Base-by-base conservation (phyloP, 805 yeast species). In the Saitoella complicata region DNA sequence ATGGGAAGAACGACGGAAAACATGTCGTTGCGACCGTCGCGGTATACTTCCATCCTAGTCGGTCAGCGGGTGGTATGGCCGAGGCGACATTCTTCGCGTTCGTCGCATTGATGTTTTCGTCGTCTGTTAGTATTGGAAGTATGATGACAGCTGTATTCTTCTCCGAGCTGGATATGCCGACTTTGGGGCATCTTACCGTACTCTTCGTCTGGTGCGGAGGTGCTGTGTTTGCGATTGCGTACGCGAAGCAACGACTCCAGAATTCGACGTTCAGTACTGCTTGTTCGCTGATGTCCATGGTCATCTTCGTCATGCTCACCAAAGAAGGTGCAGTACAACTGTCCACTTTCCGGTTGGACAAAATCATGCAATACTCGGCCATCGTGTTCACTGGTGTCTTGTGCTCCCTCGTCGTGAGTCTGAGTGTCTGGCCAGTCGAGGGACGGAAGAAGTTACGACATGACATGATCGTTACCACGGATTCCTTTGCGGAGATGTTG, bases 21-120 rank as follows among this genome's bases (percentile, higher is more conserved):
- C 94, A 83, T 63, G 71, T 81, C 50, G 76, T 80, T 2, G 85
- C 93, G 36, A 84, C 94, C 0, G 79, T 79, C 7, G 80, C 83
- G 1, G 91, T 83, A 2, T 84, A 84, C 59, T 83, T 84, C 65
- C 91, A 83, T 55, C 85, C 94, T 0, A 72, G 87, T 1, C 60
- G 94, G 41, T 71, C 91, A 0, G 72, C 73, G 46, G 94, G 94
- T 0, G 73, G 83, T 12, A 83, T 83, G 88, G 71, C 76, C 48
- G 85, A 83, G 55, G 76, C 86, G 8, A 58, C 80, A 11, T 56
- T 73, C 39, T 84, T 74, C 60, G 87, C 78, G 3, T 52, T 68
- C 0, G 46, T 72, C 2, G 65, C 85, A 1, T 59, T 81, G 10
- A 43, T 64, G 4, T 83, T 67, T 61, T 72, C 76, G 39, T 70